Evolutionary conservation across 345 rosid species (phyloP), one percentile per base, ranked within the genome.

Genomic region (Microcos paniculata): DNA sequence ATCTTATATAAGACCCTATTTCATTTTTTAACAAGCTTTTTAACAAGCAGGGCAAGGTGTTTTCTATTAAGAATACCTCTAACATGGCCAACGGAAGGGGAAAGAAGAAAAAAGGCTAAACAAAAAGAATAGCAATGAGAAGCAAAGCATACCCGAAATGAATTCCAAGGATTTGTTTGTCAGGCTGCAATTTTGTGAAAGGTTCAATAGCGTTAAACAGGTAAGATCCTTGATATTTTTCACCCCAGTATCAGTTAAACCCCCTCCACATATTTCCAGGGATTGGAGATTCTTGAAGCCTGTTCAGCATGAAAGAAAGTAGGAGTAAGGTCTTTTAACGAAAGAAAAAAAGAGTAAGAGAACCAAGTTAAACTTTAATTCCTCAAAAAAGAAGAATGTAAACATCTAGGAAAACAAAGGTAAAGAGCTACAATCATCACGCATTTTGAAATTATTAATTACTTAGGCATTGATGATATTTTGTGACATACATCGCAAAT

Each of bases 191-290:
- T 90, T 90, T 80, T 90, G 93, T 9, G 90, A 85, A 61, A 90
- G 79, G 74, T 88, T 90, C 74, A 88, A 76, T 16, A 77, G 31
- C 3, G 78, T 65, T 66, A 90, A 76, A 56, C 84, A 85, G 6
- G 78, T 18, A 59, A 86, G 84, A 59, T 85, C 24, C 19, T 88
- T 88, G 74, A 90, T 86, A 76, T 86, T 86, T 86, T 88, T 82
- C 70, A 85, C 74, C 28, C 88, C 91, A 66, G 82, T 85, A 90
- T 88, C 91, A 67, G 90, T 86, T 76, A 89, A 78, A 62, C 82
- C 88, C 40, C 93, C 91, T 14, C 91, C 91, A 70, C 93, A 90
- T 62, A 88, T 88, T 81, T 90, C 93, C 76, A 88, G 81, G 62
- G 89, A 86, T 64, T 75, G 85, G 53, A 90, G 86, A 45, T 83